These are phyloP conservation scores for Diplotaxis tenuifolia DNA, from an alignment of 345 rosid genomes.

Conservation along the genomic window DNA sequence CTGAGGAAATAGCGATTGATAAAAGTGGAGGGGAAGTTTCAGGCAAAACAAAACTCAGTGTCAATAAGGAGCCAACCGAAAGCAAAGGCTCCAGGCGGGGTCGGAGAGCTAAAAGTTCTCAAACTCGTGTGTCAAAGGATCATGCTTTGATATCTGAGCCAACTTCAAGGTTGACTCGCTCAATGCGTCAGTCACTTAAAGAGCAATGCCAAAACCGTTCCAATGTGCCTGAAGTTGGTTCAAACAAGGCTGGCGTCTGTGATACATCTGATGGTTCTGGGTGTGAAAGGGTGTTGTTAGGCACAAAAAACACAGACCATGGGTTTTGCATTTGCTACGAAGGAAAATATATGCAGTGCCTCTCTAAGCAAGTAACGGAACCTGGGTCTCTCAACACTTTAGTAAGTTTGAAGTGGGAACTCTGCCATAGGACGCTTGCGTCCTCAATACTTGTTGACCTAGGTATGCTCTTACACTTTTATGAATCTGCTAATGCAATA, in stretches of 20 bases:
- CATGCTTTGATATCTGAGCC: conserved; percentile 41
- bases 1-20: conserved; percentile 19
- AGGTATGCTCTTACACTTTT: conserved; percentile 50
- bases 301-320: conserved; percentile 28
- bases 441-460: conserved; percentile 53
- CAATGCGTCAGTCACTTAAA: conserved; percentile 58
- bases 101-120: conserved; percentile 43
- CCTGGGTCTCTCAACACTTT: conserved; percentile 51
- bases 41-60: conserved; percentile 29
- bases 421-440: conserved; percentile 57
- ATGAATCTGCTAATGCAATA: conserved; percentile 12
- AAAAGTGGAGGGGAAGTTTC: conserved; percentile 13
- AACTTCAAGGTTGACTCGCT: conserved; percentile 66
- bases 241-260: conserved; percentile 32
- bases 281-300: conserved; percentile 34
- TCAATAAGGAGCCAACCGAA: conserved; percentile 31
- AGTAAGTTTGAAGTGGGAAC: conserved; percentile 62
- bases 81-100: conserved; percentile 44
- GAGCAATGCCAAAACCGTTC: conserved; percentile 39
- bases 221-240: conserved; percentile 33
- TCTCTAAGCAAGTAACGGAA: conserved; percentile 42
- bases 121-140: conserved; percentile 43
- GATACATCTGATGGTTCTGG: conserved; percentile 24
- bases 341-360: conserved; percentile 61
- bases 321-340: conserved; percentile 58